Percentiles rank a stretch among this genome's conserved stretches.
These are phyloP conservation scores for Melianthus villosus DNA, from an alignment of 441 rosid species.

Conservation along the genomic window DNA sequence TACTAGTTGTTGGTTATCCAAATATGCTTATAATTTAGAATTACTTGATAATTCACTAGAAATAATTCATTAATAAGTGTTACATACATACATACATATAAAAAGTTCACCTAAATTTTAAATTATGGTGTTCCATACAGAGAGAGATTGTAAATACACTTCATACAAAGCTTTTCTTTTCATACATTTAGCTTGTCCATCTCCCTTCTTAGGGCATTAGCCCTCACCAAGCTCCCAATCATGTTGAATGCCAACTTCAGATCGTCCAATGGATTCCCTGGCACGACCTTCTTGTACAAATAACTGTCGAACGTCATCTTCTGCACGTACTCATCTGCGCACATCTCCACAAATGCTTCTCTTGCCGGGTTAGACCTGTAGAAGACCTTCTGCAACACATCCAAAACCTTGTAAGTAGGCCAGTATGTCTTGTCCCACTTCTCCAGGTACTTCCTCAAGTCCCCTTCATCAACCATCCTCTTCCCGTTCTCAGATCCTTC, in stretches of 20 bases:
- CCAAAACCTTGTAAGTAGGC: constrained; percentile 84
- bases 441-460: constrained; percentile 79
- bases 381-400: constrained; percentile 72
- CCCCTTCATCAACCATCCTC: constrained; percentile 80
- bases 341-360: constrained; percentile 88
- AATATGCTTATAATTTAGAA: no score
- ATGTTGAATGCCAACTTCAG: constrained; percentile 76
- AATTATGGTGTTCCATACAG: no score
- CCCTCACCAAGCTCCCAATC: constrained; percentile 87
- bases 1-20: no score
- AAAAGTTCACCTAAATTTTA: no score
- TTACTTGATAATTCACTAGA: no score
- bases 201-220: constrained; percentile 73
- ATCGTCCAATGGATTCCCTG: constrained; percentile 72
- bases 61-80: no score
- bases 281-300: constrained; percentile 65
- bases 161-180: constrained; percentile 1
- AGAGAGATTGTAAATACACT: no score
- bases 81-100: no score
- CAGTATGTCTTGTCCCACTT: constrained; percentile 90
- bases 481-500: constrained; percentile 71
- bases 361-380: constrained; percentile 80
- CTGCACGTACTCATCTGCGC: constrained; percentile 78
- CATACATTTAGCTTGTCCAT: constrained; percentile 61
- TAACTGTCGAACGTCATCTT: constrained; percentile 92